Base-by-base conservation (phyloP, 176 grass and related monocot species). In the Alopecurus myosuroides region DNA sequence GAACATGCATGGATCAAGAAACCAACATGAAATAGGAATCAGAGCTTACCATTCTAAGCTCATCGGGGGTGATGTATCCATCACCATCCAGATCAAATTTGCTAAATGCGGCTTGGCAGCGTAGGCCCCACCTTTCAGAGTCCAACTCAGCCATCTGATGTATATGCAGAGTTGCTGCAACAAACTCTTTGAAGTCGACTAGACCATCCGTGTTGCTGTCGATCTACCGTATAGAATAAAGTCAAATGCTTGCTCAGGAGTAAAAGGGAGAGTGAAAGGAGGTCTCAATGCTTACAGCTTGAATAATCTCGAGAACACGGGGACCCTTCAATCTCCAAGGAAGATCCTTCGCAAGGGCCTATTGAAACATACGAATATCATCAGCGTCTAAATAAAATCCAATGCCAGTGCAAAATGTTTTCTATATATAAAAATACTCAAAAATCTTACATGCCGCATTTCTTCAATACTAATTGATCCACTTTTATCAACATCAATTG, bases 401-500 rank as follows among this genome's bases (percentile, higher is more conserved):
- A 46, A 12, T 66, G 37, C 23, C 19, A 31, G 41, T 81, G 52
- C 28, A 90, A 46, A 13, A 31, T 20, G 44, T 68, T 66, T 68
- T 66, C 12, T 61, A 68, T 62, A 69, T 34, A 78, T 13, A 75
- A 31, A 87, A 41, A 65, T n/a, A 65, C 3, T 28, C 15, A 20
- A 84, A 45, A 81, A 50, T 62, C 78, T 66, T 86, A 96, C 97
- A 81, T 96, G 97, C 34, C 91, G 84, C 93, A 99, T 99, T 95
- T 99, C 97, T 45, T 96, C 97, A 35, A 96, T 91, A 78, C 97
- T 99, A 53, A 99, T 99, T 76, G 94, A 93, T 52, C 97, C 97
- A 89, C 77, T 99, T 92, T 99, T 99, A 83, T 99, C 97, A 82
- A 99, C 88, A 71, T 99, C 97, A 56, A 99, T 99, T 74, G 94